A percentile compares a stretch with the other conserved stretches of the same genome.
These are phyloP conservation scores for Acanthochlamys bracteata DNA, from an alignment of 106 monocot species.

Conservation along the genomic window DNA sequence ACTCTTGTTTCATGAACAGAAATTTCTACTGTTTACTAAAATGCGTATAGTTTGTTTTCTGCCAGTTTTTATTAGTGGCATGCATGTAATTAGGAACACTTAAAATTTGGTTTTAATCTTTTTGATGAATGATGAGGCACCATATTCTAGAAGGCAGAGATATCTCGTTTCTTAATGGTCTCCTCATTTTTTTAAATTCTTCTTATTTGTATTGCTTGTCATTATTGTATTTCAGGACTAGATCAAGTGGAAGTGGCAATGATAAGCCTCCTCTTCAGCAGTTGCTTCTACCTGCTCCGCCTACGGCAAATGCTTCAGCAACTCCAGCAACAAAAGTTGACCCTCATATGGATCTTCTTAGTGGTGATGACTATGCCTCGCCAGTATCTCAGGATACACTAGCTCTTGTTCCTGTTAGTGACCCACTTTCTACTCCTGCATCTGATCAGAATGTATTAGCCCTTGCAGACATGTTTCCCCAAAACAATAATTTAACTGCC, in stretches of 20 bases:
- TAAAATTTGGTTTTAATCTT: too few relatives aligned
- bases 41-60: too few relatives aligned
- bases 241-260: slow-evolving; percentile 28
- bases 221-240: slow-evolving; percentile 18
- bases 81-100: too few relatives aligned
- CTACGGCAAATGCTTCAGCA: slow-evolving; percentile 34
- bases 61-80: too few relatives aligned
- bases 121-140: too few relatives aligned
- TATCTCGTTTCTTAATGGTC: neutral
- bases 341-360: slow-evolving; percentile 52
- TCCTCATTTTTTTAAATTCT: neutral
- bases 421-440: slow-evolving; percentile 32
- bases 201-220: neutral
- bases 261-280: slow-evolving; percentile 42
- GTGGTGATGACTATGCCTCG: slow-evolving; percentile 40
- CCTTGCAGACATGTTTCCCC: slow-evolving; percentile 76
- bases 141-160: too few relatives aligned
- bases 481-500: slow-evolving; percentile 26
- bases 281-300: slow-evolving; percentile 42
- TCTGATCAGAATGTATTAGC: slow-evolving; percentile 70
- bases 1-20: neutral
- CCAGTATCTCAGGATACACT: slow-evolving; percentile 36
- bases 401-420: slow-evolving; percentile 62
- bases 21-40: neutral
- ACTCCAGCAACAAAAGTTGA: slow-evolving; percentile 35